These are phyloP conservation scores for Chiua sp. DNA, from an alignment of 1,284 basidiomycete genomes.

Conservation along the genomic window DNA sequence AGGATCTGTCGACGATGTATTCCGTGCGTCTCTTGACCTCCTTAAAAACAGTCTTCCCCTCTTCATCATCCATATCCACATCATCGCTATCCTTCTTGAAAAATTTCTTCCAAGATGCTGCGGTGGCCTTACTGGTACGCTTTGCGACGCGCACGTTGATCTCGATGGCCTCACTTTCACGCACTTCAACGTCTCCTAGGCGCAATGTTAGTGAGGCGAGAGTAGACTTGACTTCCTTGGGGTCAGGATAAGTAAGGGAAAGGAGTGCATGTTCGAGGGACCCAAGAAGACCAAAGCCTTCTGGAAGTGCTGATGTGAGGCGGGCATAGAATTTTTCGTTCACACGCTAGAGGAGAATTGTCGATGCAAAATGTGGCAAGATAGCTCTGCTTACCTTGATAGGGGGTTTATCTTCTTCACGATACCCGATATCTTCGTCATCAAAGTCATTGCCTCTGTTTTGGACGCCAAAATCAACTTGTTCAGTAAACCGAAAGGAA, in stretches of 20 bases:
- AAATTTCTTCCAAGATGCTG: constrained; percentile 87
- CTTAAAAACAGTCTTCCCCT: constrained; percentile 48
- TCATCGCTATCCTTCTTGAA: constrained; percentile 38
- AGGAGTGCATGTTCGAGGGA: constrained; percentile 74
- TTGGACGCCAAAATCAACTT: constrained; percentile 11
- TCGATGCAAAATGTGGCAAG: constrained; percentile 1
- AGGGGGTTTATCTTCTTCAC: constrained; percentile 70
- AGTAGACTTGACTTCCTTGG: constrained; percentile 71
- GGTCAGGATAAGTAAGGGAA: constrained; percentile 70
- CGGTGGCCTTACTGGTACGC: constrained; percentile 75
- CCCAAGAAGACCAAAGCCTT: constrained; percentile 61
- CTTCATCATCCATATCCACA: constrained; percentile 36
- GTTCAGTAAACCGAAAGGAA: background rate
- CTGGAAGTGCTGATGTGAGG: constrained; percentile 50
- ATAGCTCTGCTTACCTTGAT: constrained; percentile 60
- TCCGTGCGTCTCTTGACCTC: constrained; percentile 64
- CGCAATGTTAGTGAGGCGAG: constrained; percentile 68
- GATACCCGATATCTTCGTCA: constrained; percentile 67
- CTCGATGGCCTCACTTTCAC: constrained; percentile 73
- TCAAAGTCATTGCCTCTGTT: constrained; percentile 86
- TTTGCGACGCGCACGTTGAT: constrained; percentile 84
- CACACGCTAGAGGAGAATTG: constrained; percentile 49
- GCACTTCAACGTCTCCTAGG: constrained; percentile 73
- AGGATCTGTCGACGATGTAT: constrained; percentile 55
- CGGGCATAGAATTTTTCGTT: constrained; percentile 82